Base-by-base conservation (phyloP, 1,284 basidiomycete genomes). In the Apiotrichum domesticum region DNA sequence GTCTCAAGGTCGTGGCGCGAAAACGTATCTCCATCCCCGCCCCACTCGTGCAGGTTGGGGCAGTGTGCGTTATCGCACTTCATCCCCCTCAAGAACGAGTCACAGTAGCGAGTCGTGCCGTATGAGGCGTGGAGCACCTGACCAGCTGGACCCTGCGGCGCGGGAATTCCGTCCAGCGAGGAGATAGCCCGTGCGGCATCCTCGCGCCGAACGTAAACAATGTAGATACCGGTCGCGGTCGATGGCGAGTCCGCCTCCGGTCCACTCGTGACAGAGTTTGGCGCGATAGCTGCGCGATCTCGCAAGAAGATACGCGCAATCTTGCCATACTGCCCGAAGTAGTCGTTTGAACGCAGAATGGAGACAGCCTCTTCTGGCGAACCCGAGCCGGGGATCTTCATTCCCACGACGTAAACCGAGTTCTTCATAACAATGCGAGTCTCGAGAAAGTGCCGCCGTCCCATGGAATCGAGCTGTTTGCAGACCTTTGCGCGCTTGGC, bases 281-380 rank as follows among this genome's bases (percentile, higher is more conserved):
- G 21, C 15, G 66, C 61, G 34, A 67, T 51, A 44, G 62, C 57
- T 8, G 86, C 87, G 40, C 95, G 87, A 76, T 98, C 96, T 55
- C 90, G 87, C 48, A 99, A 84, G 54, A 97, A 82, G 58, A 98
- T 90, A 79, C 97, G 97, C 48, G 88, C 86, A 66, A 99, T 97
- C 79, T 95, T 96, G 64, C 96, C 96, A 76, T 98, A 98, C 74
- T 97, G 93, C 6, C 96, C 96, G 76, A 98, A 98, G 77, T 96
- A 97, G 65, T 99, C 96, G 69, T 87, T 88, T 11, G 92, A 94
- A 52, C 94, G 90, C 45, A 99, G 80, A 10, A 93, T 92, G 2
- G 93, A 87, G 62, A 98, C 90, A 48, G 96, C 85, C 90, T 97
- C 94, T 81, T 99, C 96, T 77, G 98, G 93, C 3, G 70, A 73